These are phyloP conservation scores for Tolypocladium album DNA, from an alignment of 2,329 filamentous ascomycete species.

Conservation along the genomic window DNA sequence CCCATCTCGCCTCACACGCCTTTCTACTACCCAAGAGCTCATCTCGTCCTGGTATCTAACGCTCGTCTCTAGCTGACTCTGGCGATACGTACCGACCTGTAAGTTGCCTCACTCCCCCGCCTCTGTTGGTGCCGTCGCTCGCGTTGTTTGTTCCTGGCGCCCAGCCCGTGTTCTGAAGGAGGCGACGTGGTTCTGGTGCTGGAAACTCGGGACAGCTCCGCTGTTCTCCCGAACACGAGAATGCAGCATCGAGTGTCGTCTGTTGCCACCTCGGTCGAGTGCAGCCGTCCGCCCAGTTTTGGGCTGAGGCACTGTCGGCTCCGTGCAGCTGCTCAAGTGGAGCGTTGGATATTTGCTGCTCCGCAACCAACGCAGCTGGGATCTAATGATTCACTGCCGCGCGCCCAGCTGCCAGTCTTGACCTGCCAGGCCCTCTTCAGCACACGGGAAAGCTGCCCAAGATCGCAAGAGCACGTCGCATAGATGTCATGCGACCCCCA, in stretches of 20 bases:
- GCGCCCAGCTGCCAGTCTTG: not conserved
- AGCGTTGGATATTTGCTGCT: not conserved
- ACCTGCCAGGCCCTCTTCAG: not conserved
- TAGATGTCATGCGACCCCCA: not conserved
- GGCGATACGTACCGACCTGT: constrained; percentile 52
- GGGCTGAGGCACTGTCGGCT: constrained; percentile 1
- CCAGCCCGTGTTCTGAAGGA: not conserved
- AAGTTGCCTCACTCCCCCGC: constrained; percentile 21
- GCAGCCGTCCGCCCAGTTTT: not conserved
- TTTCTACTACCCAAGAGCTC: constrained; percentile 11
- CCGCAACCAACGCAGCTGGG: not conserved
- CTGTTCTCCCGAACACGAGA: not conserved
- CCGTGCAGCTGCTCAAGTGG: constrained; percentile 2
- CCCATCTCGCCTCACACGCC: constrained; percentile 6
- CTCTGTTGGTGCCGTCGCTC: not conserved
- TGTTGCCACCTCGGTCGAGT: not conserved
- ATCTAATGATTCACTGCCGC: not conserved
- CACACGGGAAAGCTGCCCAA: not conserved
- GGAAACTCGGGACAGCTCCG: not conserved
- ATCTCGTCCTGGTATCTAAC: constrained; percentile 27
- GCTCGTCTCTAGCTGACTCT: constrained; percentile 40
- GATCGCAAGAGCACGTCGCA: not conserved
- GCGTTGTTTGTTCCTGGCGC: constrained; percentile 5
- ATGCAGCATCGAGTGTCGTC: not conserved
- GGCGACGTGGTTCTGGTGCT: not conserved